These are phyloP conservation scores for Pelargonium australe DNA, from an alignment of 441 rosid genomes.

Conservation along the genomic window DNA sequence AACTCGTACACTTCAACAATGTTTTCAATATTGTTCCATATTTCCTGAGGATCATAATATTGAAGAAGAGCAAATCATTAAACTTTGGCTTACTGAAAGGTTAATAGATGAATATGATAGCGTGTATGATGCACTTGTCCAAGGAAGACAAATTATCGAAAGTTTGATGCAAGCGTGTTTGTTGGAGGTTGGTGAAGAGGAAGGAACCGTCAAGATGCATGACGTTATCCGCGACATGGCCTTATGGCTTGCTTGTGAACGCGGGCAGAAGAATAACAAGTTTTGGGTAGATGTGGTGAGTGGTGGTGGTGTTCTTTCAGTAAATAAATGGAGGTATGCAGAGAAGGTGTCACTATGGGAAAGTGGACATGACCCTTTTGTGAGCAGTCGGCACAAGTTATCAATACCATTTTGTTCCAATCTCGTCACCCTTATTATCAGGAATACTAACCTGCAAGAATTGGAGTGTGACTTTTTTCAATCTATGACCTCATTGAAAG, in stretches of 20 bases:
- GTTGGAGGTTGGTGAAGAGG: constrained; percentile 3
- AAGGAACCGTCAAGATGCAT: background rate
- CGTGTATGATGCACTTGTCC: constrained; percentile 2
- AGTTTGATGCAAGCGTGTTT: background rate
- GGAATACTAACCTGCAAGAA: background rate
- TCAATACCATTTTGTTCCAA: background rate
- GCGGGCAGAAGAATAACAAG: background rate
- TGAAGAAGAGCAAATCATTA: background rate
- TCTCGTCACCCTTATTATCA: background rate
- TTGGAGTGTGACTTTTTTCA: background rate
- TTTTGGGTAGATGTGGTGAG: background rate
- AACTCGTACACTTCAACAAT: no score
- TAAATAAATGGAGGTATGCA: background rate
- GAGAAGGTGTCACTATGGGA: background rate
- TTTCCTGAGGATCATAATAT: no score
- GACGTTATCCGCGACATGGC: constrained; percentile 1
- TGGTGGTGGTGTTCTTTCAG: background rate
- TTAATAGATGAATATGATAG: constrained; percentile 5
- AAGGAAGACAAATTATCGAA: background rate
- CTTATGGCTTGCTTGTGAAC: constrained; percentile 1
- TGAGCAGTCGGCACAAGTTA: no score
- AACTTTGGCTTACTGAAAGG: background rate
- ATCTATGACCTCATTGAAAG: background rate
- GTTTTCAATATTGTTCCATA: no score
- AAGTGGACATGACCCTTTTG: background rate